phyloP scores from a whole-genome alignment of 805 yeast species.

The Wickerhamiella qilinensis region DNA sequence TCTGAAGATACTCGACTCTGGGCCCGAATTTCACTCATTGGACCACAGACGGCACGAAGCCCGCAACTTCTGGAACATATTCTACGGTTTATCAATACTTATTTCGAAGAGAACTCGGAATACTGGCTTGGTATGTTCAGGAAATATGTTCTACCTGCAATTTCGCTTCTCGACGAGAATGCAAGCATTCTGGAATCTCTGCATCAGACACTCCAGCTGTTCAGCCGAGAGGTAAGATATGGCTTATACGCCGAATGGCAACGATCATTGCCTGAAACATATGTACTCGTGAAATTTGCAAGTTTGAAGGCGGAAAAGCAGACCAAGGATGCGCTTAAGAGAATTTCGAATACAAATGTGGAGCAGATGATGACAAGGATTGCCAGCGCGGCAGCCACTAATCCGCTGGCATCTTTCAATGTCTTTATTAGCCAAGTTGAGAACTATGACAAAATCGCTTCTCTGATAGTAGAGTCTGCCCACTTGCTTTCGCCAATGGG shows the following conservation, averaged over 20 bases:
- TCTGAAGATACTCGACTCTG: too few relatives aligned
- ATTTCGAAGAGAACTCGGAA: background rate
- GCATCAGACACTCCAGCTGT: too few relatives aligned
- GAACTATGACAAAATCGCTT: slow-evolving; percentile 75
- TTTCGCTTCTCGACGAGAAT: background rate
- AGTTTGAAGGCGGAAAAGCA: slow-evolving; percentile 47
- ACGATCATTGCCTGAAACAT: background rate
- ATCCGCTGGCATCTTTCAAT: slow-evolving; percentile 63
- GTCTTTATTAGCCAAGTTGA: slow-evolving; percentile 70
- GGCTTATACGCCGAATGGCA: slow-evolving; percentile 5
- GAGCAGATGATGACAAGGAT: slow-evolving; percentile 54
- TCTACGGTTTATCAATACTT: too few relatives aligned
- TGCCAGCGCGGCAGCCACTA: slow-evolving; percentile 53
- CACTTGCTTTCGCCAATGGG: slow-evolving; percentile 57
- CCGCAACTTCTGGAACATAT: too few relatives aligned
- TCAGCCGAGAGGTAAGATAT: too few relatives aligned
- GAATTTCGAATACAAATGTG: slow-evolving; percentile 69
- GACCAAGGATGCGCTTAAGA: slow-evolving; percentile 60
- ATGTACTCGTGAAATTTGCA: slow-evolving; percentile 1
- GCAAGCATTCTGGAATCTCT: slow-evolving; percentile 1
- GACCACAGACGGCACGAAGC: too few relatives aligned
- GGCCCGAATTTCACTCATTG: too few relatives aligned
- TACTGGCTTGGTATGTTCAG: slow-evolving; percentile 1
- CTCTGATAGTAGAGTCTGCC: slow-evolving; percentile 64
- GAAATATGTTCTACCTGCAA: slow-evolving; percentile 1